Conservation (phyloP, 2,329 filamentous ascomycete genomes). For the Emmonsiellopsis sp. region DNA sequence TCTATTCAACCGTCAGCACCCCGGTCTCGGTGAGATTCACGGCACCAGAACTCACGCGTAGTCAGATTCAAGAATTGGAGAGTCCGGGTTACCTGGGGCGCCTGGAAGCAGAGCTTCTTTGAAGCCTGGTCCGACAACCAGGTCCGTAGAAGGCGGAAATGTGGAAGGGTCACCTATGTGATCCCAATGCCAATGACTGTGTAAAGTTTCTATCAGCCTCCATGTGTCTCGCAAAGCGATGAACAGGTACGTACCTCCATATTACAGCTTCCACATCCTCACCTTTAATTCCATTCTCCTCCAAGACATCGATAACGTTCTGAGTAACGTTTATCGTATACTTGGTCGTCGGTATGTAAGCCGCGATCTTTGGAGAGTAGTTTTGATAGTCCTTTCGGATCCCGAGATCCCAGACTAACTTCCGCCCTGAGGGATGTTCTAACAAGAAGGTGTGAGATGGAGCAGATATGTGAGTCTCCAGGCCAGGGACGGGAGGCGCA, state of each 20-base stretch:
- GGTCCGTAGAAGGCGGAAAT: conserved; percentile 38
- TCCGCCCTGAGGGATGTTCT: conserved; percentile 10
- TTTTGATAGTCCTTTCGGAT: conserved; percentile 8
- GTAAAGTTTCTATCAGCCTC: no score
- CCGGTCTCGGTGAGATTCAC: background rate
- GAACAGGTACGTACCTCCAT: conserved; percentile 5
- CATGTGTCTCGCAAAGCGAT: background rate
- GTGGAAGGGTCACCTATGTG: conserved; percentile 43
- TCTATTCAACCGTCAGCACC: background rate
- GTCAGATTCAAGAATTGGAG: conserved; percentile 28
- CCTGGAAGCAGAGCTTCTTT: conserved; percentile 39
- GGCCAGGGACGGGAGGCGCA: conserved; percentile 20
- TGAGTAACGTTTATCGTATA: conserved; percentile 7
- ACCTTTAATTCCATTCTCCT: conserved; percentile 9
- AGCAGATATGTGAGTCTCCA: conserved; percentile 16
- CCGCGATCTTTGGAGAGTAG: background rate
- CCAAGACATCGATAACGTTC: conserved; percentile 11
- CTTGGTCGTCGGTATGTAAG: background rate
- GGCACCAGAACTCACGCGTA: conserved; percentile 5
- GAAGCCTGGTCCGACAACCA: conserved; percentile 48
- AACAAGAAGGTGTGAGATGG: conserved; percentile 12
- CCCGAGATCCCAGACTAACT: conserved; percentile 10
- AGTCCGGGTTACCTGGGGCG: conserved; percentile 33
- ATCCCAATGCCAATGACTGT: conserved; percentile 33
- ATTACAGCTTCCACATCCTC: conserved; percentile 11